Evolutionary conservation across 2,329 filamentous ascomycete genomes (phyloP), one percentile per base, ranked within the genome.

Genomic region (Trichoderma citrinoviride): DNA sequence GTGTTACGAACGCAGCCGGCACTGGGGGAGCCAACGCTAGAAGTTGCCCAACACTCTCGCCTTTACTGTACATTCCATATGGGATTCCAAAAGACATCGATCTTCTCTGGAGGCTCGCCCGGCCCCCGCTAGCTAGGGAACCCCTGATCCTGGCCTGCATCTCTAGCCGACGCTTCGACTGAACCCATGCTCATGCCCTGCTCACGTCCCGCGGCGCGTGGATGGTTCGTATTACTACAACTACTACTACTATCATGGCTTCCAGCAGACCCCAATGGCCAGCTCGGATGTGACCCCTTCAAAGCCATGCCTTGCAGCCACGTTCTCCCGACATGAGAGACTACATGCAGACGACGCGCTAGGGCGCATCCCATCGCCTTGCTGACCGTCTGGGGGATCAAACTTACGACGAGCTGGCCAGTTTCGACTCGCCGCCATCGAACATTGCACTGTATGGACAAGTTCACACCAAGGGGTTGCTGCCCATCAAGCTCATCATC

Each of bases 91-190:
- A 53, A 49, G 21, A 62, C 15, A 49, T 56, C 43, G 61, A 64
- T 64, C 61, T 64, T 64, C 61, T 64, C 29, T 64, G 19, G 61
- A 64, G 56, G 61, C 47, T 54, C 49, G 23, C 25, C 49, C 46
- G 60, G 54, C 60, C 61, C 61, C 52, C 61, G 61, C 61, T 64
- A 62, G 60, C 60, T n/a, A 21, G 47, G 19, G 19, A 23, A n/a
- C 19, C 50, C n/a, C 33, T 64, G 23, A 43, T 49, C 52, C 61
- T 64, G 19, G 61, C 52, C 40, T 49, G 40, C 29, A 56, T 56
- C 43, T 56, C 29, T 44, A 56, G 41, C n/a, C 61, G 60, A 47
- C 27, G 29, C 41, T 47, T 55, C 50, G 12, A 54, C 27, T 12
- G 37, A 21, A 53, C 47, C 40, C 43, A 27, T 33, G 47, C 47